Evolutionary conservation across 2,329 filamentous ascomycete genomes (phyloP).

Genomic region (Cordyceps militaris): DNA sequence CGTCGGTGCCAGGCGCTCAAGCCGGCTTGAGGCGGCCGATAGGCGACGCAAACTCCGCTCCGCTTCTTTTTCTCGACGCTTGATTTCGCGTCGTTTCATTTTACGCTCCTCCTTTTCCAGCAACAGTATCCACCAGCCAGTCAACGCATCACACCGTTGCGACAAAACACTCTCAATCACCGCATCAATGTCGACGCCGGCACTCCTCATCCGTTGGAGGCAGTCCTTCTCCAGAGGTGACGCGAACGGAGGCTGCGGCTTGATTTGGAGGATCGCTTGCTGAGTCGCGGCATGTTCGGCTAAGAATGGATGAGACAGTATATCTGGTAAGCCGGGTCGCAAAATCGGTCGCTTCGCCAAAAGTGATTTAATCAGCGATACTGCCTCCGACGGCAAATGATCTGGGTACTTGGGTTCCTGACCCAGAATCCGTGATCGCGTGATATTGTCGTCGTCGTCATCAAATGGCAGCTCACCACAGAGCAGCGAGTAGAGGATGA

Average conservation of each 20-base stretch:
- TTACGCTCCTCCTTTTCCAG: constrained; percentile 94
- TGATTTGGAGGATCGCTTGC: constrained; percentile 78
- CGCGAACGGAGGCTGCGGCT: constrained; percentile 74
- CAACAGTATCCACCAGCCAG: constrained; percentile 92
- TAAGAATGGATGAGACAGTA: constrained; percentile 81
- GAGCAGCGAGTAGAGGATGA: constrained; percentile 76
- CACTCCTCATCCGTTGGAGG: constrained; percentile 83
- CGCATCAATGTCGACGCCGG: constrained; percentile 87
- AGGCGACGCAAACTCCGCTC: constrained; percentile 76
- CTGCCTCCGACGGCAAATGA: constrained; percentile 68
- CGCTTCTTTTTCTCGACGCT: constrained; percentile 74
- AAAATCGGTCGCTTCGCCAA: constrained; percentile 85
- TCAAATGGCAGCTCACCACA: constrained; percentile 90
- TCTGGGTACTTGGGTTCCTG: constrained; percentile 83
- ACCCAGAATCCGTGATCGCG: constrained; percentile 75
- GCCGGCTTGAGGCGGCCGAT: constrained; percentile 80
- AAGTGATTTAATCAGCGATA: constrained; percentile 68
- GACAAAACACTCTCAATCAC: constrained; percentile 91
- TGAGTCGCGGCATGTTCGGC: constrained; percentile 81
- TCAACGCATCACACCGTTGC: constrained; percentile 81
- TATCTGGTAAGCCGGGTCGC: constrained; percentile 74
- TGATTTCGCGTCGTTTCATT: constrained; percentile 68
- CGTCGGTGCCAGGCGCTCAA: constrained; percentile 73
- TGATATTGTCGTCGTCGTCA: constrained; percentile 86
- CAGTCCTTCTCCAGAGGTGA: constrained; percentile 86